Base-by-base conservation (phyloP, 345 rosid species). In the Theobroma cacao region DNA sequence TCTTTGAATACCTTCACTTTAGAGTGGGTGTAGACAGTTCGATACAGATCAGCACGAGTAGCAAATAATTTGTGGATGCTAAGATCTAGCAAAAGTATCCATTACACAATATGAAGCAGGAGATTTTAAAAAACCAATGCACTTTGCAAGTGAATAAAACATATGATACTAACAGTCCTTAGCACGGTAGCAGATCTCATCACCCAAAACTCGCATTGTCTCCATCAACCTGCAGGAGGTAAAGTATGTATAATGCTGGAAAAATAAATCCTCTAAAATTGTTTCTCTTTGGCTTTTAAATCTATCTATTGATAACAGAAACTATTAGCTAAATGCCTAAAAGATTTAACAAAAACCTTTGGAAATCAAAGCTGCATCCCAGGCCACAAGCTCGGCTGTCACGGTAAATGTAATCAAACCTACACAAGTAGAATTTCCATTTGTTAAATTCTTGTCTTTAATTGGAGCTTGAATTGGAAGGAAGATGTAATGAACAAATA, bases 381-480 rank as follows among this genome's bases (percentile, higher is more conserved):
- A 95, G 79, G 61, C 95, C 97, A 80, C 99, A 93, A 81, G 99
- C 99, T 81, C 99, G 88, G 82, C 90, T 86, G 78, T 93, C 99
- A 14, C 99, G 92, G n/a, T 75, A 88, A 83, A 95, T 89, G 85
- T 95, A 95, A 87, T 95, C 99, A 86, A 95, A 95, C 91, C 99
- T 93, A 80, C 77, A 84, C 0, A 61, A 47, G 36, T 13, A 48
- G 28, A 75, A 62, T 31, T 17, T 28, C 41, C 36, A 22, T 14
- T n/a, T 20, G 28, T 75, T 12, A 64, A 77, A 30, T 70, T 36
- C 28, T 80, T 26, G 7, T 74, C 52, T 55, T 36, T 17, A 26
- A 26, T 61, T 5, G 30, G 66, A 74, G 10, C 61, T 63, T 69
- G 76, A 77, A 34, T 66, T 56, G 36, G 17, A 72, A 43, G 34